Evolutionary conservation across 2,329 filamentous ascomycete species (phyloP).

Genomic region (Colletotrichum agaves): DNA sequence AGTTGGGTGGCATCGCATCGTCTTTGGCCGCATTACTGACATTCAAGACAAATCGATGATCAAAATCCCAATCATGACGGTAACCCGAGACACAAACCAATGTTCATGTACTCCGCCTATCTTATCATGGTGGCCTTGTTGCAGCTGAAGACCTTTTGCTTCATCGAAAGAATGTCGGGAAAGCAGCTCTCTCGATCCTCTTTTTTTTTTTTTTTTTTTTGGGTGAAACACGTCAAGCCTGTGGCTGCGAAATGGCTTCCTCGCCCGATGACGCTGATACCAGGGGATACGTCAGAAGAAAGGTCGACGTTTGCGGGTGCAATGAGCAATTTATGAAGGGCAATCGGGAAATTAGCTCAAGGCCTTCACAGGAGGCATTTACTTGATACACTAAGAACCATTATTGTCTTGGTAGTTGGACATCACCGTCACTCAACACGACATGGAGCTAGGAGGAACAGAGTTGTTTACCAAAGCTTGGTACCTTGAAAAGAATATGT

Average conservation of each 20-base stretch:
- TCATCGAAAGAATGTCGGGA: background rate
- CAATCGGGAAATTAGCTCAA: no score
- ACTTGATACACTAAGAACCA: no score
- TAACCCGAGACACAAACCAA: background rate
- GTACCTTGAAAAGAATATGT: slow-evolving; percentile 10
- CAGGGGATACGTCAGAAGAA: background rate
- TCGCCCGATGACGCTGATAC: background rate
- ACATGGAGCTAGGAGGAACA: rapidly evolving
- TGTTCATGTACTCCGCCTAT: slow-evolving; percentile 2
- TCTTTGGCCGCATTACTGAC: background rate
- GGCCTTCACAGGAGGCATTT: no score
- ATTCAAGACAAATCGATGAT: background rate
- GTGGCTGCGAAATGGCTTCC: background rate
- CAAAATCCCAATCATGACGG: background rate
- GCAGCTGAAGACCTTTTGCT: slow-evolving; percentile 5
- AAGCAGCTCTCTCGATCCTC: background rate
- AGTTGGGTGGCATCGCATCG: background rate
- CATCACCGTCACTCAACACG: no score
- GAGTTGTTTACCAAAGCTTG: background rate
- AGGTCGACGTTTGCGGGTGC: background rate
- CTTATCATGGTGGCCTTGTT: slow-evolving; percentile 9
- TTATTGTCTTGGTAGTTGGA: no score
- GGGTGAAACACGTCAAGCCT: background rate
- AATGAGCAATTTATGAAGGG: no score
- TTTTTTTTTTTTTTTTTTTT: no score